Evolutionary conservation across 768 basidiomycete genomes (phyloP), one percentile per base, ranked within the genome.

Genomic region (Leucocoprinus sp.): DNA sequence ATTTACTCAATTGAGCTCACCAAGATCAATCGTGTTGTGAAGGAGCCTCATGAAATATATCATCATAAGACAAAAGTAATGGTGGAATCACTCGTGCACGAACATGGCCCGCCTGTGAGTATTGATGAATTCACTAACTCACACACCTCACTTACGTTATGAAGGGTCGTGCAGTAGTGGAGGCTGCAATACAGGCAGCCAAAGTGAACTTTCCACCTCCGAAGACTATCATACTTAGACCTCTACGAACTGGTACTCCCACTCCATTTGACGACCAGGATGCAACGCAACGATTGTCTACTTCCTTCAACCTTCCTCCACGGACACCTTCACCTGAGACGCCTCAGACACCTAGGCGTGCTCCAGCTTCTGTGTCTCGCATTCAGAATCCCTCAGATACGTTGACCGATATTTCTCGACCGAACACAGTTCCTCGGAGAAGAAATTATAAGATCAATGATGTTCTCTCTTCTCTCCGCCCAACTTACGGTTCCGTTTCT

Each of bases 11-110:
- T 65, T 43, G 50, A 51, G 18, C 45, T 56, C 18, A 48, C 21
- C 5, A 45, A 44, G 28, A 50, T 62, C 22, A 43, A 43, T 19
- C 24, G 31, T 31, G 31, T 48, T 24, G 48, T 55, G 0, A 34
- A 39, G 8, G 51, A 58, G 41, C 53, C 55, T 8, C 53, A 63
- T 42, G 60, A 62, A 40, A 51, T 60, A 29, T 64, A 57, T 37
- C 50, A 56, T 40, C 64, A 66, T 48, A 38, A 54, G 9, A 46
- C 63, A 8, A 45, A 51, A 7, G 53, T 53, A 2, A 60, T 66
- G 29, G 40, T 36, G 4, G 46, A 48, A 11, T 35, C 54, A 3
- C 19, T 60, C 18, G 34, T 43, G 11, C 52, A 44, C 37, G 46
- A 53, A 38, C 50, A 52, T 3, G 60, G 57, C 8, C 52, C 57